A percentile compares a stretch with the other conserved stretches of the same genome.
Conservation (phyloP, 2,329 filamentous ascomycete genomes). For the Colletotrichum nymphaeae region DNA sequence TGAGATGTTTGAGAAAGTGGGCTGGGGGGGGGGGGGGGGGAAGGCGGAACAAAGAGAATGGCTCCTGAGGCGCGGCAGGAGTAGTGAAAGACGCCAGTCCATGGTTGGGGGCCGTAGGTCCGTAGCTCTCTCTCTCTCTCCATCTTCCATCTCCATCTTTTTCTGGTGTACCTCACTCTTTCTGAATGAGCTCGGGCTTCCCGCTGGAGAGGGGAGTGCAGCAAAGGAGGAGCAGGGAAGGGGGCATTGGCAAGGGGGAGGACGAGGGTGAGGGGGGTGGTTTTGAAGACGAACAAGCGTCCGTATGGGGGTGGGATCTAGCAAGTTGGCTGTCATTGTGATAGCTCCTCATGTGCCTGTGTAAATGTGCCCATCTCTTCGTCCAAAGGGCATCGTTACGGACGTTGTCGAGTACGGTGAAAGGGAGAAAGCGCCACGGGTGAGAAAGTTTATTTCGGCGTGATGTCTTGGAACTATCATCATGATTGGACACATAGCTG, state of each 20-base stretch:
- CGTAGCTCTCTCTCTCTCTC: not conserved
- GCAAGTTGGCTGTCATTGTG: not conserved
- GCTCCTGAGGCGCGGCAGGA: not conserved
- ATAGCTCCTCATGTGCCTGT: not conserved
- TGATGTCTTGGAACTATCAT: conserved; percentile 4
- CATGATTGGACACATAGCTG: conserved; percentile 20
- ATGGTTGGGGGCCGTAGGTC: not conserved
- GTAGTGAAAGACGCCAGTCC: not conserved
- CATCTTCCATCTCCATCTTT: not conserved
- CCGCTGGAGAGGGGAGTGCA: conserved; percentile 1
- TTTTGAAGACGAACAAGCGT: not conserved
- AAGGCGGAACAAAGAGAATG: conserved; percentile 16
- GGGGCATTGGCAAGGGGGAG: not conserved
- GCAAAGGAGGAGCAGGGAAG: not conserved
- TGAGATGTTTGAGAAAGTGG: conserved; percentile 22
- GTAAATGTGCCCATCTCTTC: conserved; percentile 12
- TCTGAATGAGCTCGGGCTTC: conserved; percentile 1
- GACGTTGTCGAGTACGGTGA: conserved; percentile 15
- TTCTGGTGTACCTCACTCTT: not conserved
- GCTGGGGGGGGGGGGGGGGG: not conserved
- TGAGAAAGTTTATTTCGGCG: conserved; percentile 27
- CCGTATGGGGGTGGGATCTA: not conserved
- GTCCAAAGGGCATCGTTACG: conserved; percentile 10
- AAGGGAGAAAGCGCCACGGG: conserved; percentile 8
- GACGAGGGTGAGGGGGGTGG: no score